Evolutionary conservation across 1,139 yeast species (phyloP).

Genomic region (Sugiyamaella xylanicola): DNA sequence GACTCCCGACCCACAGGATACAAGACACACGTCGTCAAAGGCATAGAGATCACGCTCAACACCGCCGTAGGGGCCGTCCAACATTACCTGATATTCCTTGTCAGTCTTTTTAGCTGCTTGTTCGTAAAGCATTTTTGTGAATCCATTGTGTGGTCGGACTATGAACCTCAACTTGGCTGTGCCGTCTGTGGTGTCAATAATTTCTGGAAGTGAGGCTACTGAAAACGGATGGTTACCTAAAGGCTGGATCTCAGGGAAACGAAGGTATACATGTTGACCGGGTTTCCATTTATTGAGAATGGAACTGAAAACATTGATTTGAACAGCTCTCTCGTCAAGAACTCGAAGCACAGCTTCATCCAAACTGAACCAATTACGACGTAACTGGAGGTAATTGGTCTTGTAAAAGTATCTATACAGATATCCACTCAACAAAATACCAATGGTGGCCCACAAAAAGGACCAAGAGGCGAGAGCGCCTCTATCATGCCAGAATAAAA

Average conservation of each 20-base stretch:
- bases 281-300: conserved; percentile 52
- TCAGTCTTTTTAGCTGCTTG: conserved; percentile 31
- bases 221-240: conserved; percentile 68
- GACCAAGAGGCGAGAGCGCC: conserved; percentile 47
- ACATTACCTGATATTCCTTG: conserved; percentile 41
- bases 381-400: conserved; percentile 49
- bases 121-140: conserved; percentile 47
- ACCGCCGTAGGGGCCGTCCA: conserved; percentile 73
- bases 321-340: conserved; percentile 45
- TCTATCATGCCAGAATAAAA: conserved; percentile 55
- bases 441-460: conserved; percentile 60
- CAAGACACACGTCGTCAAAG: conserved; percentile 53
- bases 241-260: conserved; percentile 51
- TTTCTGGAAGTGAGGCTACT: conserved; percentile 48
- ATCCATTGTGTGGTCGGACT: conserved; percentile 55
- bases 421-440: conserved; percentile 57
- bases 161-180: conserved; percentile 49
- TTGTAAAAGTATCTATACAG: conserved; percentile 55
- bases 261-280: conserved; percentile 62
- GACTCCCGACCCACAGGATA: conserved; percentile 52
- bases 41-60: conserved; percentile 51
- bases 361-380: conserved; percentile 50
- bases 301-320: conserved; percentile 48
- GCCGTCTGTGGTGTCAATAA: conserved; percentile 24
- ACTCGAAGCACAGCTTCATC: conserved; percentile 48